Evolutionary conservation across 257 asterid genomes (phyloP).

Genomic region (Ligustrum vulgare): DNA sequence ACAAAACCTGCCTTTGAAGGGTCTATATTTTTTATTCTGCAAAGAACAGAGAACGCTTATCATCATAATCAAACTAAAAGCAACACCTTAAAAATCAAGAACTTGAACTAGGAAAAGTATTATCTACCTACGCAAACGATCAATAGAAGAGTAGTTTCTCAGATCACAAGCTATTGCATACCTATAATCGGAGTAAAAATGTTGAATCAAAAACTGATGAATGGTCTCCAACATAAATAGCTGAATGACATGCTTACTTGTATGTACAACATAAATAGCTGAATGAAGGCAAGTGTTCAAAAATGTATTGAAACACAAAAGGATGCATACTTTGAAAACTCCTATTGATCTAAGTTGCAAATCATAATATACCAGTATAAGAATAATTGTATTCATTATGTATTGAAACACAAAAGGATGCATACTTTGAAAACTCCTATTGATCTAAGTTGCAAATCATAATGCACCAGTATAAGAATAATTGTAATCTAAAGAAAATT

Average conservation of each 20-base stretch:
- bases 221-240: background rate
- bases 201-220: background rate
- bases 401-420: too few relatives aligned
- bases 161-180: conserved; percentile 83
- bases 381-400: too few relatives aligned
- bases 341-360: background rate
- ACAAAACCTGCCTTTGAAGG: conserved; percentile 72
- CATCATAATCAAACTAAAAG: conserved; percentile 12
- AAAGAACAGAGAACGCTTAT: conserved; percentile 27
- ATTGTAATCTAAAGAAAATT: too few relatives aligned
- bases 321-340: background rate
- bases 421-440: background rate
- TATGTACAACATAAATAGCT: background rate
- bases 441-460: background rate
- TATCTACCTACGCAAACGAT: conserved; percentile 72
- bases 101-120: conserved; percentile 1
- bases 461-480: too few relatives aligned
- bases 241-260: background rate
- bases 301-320: conserved; percentile 6
- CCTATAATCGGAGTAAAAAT: conserved; percentile 38
- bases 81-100: background rate
- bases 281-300: conserved; percentile 5
- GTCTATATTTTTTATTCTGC: conserved; percentile 79
- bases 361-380: background rate
- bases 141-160: conserved; percentile 66